Evolutionary conservation across 129 eudicot genomes (phyloP), one percentile per base, ranked within the genome.

Genomic region (Apium graveolens): DNA sequence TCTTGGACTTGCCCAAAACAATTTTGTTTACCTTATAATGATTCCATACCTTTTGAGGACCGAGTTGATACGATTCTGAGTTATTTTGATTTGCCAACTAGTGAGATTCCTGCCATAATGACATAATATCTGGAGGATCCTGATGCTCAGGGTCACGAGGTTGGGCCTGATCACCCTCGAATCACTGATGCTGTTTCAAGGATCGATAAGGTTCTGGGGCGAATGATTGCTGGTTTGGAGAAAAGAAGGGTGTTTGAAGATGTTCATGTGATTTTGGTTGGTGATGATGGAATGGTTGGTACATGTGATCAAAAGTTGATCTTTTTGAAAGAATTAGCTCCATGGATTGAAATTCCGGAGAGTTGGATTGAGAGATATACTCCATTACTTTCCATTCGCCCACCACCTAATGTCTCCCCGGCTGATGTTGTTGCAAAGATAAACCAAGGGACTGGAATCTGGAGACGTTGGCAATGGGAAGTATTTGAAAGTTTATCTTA

Each of bases 201-300:
- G 0, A 27, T 73, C 31, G 77, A 73, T 73, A 8, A 10, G 6
- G 2, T 44, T 18, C 20, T 49, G 24, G 57, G 57, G 57, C 3
- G 57, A 49, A 17, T 51, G 62, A 66, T 66, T 66, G 72, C 7
- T 66, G 72, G 72, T 6, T 31, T 66, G 21, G 41, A 66, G 72
- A 29, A 1, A 31, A 66, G 5, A 66, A 18, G 5, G 0, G 1
- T 31, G 14, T 66, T 66, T 14, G 41, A 66, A 31, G 24, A 66
- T 2, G 72, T 69, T 72, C 24, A 29, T 41, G 5, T 72, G 11
- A 72, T 72, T 42, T 20, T 72, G 76, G 51, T 72, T 72, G 76
- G 53, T 41, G 76, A 72, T 72, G 53, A 72, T 42, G 76, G 76
- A 43, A 72, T 72, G 76, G 76, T 72, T 72, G 51, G 76, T n/a